Base-by-base conservation (phyloP, 148 eudicot species). In the Rhododendron griersonianum region DNA sequence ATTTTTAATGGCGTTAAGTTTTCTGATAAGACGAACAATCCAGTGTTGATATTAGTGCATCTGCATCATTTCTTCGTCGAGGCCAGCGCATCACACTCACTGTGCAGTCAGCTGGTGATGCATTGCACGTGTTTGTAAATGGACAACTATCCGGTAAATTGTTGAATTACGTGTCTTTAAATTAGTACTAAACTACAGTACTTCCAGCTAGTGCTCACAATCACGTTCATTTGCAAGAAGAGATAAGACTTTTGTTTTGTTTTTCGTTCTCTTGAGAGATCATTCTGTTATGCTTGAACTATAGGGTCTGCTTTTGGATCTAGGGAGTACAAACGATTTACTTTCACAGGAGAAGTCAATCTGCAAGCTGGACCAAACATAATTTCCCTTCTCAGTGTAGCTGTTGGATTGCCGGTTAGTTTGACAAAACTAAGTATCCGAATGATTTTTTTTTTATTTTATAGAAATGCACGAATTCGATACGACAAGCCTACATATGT, bases 381-480 rank as follows among this genome's bases (percentile, higher is more conserved):
- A 87, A 91, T 97, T 82, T 91, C 98, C 7, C 90, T 97, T n/a
- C 94, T 97, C 74, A 94, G 99, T 85, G 91, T 93, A 84, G 92
- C 98, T 63, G 95, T 97, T 81, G 99, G 99, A 81, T 89, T 97
- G 86, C 96, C 92, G 81, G 99, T 96, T 73, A 87, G 91, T 91
- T 61, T 10, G 77, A 33, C 33, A 30, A 33, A 14, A 25, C 76
- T 28, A 2, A 71, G 37, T 11, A 28, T 13, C 25, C 0, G 79
- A 37, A 39, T 19, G n/a, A 16, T 0, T 47, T 11, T 74, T 35
- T 41, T 6, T 41, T 33, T 33, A 1, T 33, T 33, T 33, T 33
- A 33, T 33, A 33, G 35, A 25, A 67, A 25, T 11, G 16, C 14
- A 67, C 35, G 0, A 11, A 23, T 23, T 67, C 6, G 13, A 63